Evolutionary conservation across 2,329 filamentous ascomycete species (phyloP).

Genomic region (Colletotrichum sp.): DNA sequence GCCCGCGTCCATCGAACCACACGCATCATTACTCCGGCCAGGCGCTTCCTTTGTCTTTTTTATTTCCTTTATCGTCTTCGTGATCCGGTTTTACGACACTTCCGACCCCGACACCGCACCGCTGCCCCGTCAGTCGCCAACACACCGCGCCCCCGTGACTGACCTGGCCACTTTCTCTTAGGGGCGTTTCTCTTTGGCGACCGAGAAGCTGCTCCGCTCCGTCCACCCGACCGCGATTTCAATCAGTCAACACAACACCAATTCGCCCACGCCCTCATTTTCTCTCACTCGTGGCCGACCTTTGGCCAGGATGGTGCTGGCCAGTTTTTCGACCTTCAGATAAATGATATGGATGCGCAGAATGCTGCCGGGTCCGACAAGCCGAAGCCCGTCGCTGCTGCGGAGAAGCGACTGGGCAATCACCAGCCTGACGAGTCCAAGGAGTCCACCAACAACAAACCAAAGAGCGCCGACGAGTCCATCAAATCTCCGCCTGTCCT

Average conservation of each 20-base stretch:
- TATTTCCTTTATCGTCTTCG: slow-evolving; percentile 13
- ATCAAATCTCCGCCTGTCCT: slow-evolving; percentile 13
- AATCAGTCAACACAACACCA: slow-evolving; percentile 8
- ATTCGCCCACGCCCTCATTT: slow-evolving; percentile 1
- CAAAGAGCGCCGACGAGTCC: slow-evolving; percentile 9
- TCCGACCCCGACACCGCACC: not conserved
- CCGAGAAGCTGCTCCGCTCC: not conserved
- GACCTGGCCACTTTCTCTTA: slow-evolving; percentile 18
- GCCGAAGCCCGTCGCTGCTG: slow-evolving; percentile 63
- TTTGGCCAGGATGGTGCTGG: slow-evolving; percentile 65
- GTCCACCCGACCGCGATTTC: not conserved
- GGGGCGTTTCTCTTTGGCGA: slow-evolving; percentile 12
- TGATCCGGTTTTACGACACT: not conserved
- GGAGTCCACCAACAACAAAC: slow-evolving; percentile 14
- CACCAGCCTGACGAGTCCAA: slow-evolving; percentile 26
- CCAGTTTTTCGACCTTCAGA: slow-evolving; percentile 53
- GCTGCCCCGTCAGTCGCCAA: not conserved
- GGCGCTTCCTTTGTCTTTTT: slow-evolving; percentile 21
- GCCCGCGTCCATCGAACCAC: slow-evolving; percentile 12
- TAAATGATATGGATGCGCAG: slow-evolving; percentile 74
- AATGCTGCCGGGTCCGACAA: slow-evolving; percentile 69
- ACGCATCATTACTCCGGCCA: slow-evolving; percentile 14
- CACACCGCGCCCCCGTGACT: slow-evolving; percentile 11
- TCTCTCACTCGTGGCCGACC: slow-evolving; percentile 35
- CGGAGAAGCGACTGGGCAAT: slow-evolving; percentile 45